Evolutionary conservation across 306 rosid species (phyloP).

Genomic region (Fragaria iinumae): DNA sequence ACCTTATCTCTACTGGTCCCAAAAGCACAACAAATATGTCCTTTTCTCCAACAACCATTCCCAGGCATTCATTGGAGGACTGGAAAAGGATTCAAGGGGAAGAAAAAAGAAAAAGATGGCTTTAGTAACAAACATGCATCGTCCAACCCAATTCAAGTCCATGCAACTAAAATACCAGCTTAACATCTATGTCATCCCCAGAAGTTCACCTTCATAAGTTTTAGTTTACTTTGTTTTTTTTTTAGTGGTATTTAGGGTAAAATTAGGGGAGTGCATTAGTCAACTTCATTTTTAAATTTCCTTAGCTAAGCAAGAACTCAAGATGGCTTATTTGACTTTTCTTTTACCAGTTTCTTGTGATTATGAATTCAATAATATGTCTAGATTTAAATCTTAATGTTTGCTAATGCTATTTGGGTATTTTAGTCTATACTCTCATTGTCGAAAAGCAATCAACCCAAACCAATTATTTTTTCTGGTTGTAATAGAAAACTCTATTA

Average conservation of each 20-base stretch:
- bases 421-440: not conserved
- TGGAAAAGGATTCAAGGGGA: not conserved
- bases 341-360: not conserved
- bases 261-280: not conserved
- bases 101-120: not conserved
- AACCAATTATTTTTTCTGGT: too few relatives aligned
- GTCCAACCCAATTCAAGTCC: not conserved
- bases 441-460: too few relatives aligned
- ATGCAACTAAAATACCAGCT: not conserved
- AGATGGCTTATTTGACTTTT: not conserved
- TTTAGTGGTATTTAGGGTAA: not conserved
- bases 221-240: not conserved
- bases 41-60: not conserved
- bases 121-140: not conserved
- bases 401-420: not conserved
- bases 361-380: not conserved
- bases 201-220: too few relatives aligned
- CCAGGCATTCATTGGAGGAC: not conserved
- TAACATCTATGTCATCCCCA: not conserved
- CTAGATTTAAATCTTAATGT: not conserved
- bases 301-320: not conserved
- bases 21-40: not conserved
- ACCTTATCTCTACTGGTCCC: constrained; percentile 4
- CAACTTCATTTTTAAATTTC: not conserved
- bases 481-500: too few relatives aligned